phyloP scores from a whole-genome alignment of 495 filamentous ascomycete species.

The Aspergillus carlsbadensis region DNA sequence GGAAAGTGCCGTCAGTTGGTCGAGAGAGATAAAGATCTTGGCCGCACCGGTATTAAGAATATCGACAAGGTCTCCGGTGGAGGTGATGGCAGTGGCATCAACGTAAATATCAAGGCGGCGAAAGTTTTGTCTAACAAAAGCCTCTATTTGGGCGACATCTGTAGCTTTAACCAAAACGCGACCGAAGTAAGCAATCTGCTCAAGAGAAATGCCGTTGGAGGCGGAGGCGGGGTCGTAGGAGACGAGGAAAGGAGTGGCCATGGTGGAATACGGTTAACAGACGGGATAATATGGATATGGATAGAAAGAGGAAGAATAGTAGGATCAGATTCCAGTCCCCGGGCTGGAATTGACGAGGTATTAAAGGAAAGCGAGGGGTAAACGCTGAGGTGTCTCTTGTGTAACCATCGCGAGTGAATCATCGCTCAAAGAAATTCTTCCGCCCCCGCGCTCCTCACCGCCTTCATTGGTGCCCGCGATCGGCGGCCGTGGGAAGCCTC shows the following conservation, averaged over 20 bases:
- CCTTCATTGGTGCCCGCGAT: neutral
- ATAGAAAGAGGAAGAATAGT: neutral
- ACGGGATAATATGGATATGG: neutral
- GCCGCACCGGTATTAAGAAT: constrained; percentile 85
- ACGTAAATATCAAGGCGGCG: constrained; percentile 68
- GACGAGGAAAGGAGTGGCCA: constrained; percentile 52
- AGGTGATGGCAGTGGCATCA: constrained; percentile 69
- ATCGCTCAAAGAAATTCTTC: neutral
- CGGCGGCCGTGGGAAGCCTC: neutral
- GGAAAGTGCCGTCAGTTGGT: constrained; percentile 57
- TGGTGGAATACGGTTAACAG: constrained; percentile 20
- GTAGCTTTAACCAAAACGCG: constrained; percentile 69
- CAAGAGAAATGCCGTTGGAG: constrained; percentile 55
- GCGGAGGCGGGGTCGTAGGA: constrained; percentile 44
- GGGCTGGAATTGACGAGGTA: constrained; percentile 5
- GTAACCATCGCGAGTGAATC: no score
- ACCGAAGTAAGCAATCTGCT: constrained; percentile 77
- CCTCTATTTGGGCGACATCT: constrained; percentile 55
- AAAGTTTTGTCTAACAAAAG: constrained; percentile 70
- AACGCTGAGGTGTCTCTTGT: neutral
- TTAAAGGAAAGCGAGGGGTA: neutral
- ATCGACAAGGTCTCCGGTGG: constrained; percentile 67
- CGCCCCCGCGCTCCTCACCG: neutral
- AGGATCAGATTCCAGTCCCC: constrained; percentile 9
- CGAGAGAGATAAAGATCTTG: constrained; percentile 76